phyloP scores from a whole-genome alignment of 805 yeast genomes.

The Sugiyamaella boreocaroliniensis region DNA sequence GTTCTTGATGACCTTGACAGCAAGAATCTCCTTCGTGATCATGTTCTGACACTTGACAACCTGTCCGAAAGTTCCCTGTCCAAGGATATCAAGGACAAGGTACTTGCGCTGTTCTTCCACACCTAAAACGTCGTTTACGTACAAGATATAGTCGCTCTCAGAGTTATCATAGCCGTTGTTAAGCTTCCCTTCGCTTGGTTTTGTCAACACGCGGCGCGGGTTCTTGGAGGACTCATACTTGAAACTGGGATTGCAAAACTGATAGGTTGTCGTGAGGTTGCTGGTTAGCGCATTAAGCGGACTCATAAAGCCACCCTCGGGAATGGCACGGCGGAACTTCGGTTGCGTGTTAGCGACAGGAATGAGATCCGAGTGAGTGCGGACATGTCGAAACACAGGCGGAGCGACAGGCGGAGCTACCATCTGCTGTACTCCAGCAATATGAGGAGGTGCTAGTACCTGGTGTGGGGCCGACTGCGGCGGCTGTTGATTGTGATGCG shows the following conservation, averaged over 20 bases:
- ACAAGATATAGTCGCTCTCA: constrained; percentile 83
- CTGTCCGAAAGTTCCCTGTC: constrained; percentile 98
- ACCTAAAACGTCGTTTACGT: constrained; percentile 91
- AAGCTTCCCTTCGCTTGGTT: constrained; percentile 75
- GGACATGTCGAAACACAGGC: constrained; percentile 30
- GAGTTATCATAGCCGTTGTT: constrained; percentile 85
- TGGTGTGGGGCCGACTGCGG: neutral
- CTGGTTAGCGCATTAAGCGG: constrained; percentile 78
- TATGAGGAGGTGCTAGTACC: neutral
- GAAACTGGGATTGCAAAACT: constrained; percentile 78
- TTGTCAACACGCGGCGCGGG: constrained; percentile 87
- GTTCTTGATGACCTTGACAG: constrained; percentile 90
- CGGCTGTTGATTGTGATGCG: constrained; percentile 9
- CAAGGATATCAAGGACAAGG: constrained; percentile 81
- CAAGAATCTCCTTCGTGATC: constrained; percentile 77
- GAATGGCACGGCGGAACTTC: constrained; percentile 31
- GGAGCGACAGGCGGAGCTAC: constrained; percentile 17
- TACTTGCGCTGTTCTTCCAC: constrained; percentile 78
- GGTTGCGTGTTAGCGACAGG: constrained; percentile 26
- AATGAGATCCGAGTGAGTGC: constrained; percentile 30
- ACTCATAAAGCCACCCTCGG: constrained; percentile 34
- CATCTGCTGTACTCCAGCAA: neutral
- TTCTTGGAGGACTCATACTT: constrained; percentile 77
- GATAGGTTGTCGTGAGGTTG: constrained; percentile 69
- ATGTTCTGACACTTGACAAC: constrained; percentile 88